Percentiles rank a stretch among this genome's conserved stretches.
Evolutionary conservation across 257 asterid species (phyloP).

Genomic region (Gynochthodes officinalis): DNA sequence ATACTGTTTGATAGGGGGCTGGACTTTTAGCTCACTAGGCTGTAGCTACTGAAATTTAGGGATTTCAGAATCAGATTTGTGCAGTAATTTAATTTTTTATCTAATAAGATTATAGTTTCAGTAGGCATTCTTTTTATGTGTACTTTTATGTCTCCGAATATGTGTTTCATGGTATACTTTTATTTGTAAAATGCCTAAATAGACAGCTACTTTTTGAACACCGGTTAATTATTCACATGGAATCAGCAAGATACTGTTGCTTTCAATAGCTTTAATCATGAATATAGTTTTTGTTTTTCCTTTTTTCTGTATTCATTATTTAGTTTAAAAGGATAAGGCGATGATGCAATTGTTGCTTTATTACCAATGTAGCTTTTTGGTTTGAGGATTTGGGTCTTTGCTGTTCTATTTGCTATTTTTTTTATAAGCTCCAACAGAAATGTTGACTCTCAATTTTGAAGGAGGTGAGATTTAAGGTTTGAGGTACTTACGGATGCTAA

Average conservation of each 20-base stretch:
- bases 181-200: background rate
- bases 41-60: background rate
- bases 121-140: too few species aligned
- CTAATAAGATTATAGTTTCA: too few species aligned
- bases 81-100: background rate
- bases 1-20: background rate
- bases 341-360: background rate
- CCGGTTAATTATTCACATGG: background rate
- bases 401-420: background rate
- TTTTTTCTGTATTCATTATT: too few species aligned
- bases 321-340: background rate
- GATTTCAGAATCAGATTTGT: background rate
- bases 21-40: background rate
- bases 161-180: background rate
- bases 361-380: background rate
- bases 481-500: background rate
- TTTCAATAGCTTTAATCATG: background rate
- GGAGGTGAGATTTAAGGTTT: background rate
- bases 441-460: background rate
- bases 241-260: background rate
- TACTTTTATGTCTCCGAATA: too few species aligned
- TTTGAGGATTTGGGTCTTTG: background rate
- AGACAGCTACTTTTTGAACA: background rate
- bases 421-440: background rate
- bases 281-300: background rate